These are phyloP conservation scores for Arabis alpina DNA, from an alignment of 345 rosid species.

Conservation along the genomic window DNA sequence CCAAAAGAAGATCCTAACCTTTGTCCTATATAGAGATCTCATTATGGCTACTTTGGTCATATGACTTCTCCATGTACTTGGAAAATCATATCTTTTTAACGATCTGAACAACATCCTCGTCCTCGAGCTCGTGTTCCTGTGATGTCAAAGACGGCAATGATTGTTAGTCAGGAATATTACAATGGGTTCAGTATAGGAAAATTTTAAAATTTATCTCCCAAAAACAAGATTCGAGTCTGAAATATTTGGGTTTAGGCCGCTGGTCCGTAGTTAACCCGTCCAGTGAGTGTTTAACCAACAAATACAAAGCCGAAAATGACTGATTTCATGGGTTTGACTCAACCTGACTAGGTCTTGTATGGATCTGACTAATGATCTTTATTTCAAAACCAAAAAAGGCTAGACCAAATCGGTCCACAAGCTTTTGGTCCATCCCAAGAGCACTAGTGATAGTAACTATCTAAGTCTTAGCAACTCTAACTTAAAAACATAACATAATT, in stretches of 20 bases:
- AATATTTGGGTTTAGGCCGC: not conserved
- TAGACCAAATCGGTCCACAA: constrained; percentile 1
- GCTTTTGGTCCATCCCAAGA: constrained; percentile 13
- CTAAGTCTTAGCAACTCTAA: not conserved
- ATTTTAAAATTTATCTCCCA: not conserved
- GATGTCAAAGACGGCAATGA: not conserved
- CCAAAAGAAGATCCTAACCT: constrained; percentile 22
- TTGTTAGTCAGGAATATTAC: not conserved
- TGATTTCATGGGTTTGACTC: not conserved
- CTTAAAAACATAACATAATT: not conserved
- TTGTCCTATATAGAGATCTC: constrained; percentile 7
- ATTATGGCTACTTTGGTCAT: constrained; percentile 7
- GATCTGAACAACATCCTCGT: constrained; percentile 97
- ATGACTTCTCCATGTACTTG: constrained; percentile 17
- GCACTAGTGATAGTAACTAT: not conserved
- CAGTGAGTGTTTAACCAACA: not conserved
- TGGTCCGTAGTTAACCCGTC: constrained; percentile 4
- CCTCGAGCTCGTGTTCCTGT: constrained; percentile 98
- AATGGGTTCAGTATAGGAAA: not conserved
- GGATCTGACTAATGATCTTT: constrained; percentile 9
- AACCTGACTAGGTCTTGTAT: not conserved
- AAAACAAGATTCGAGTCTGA: not conserved
- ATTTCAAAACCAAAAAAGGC: not conserved
- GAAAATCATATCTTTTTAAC: constrained; percentile 77
- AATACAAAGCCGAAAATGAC: constrained; percentile 4